Evolutionary conservation across 805 yeast genomes (phyloP).

Genomic region (Cyberlindnera saturnus): DNA sequence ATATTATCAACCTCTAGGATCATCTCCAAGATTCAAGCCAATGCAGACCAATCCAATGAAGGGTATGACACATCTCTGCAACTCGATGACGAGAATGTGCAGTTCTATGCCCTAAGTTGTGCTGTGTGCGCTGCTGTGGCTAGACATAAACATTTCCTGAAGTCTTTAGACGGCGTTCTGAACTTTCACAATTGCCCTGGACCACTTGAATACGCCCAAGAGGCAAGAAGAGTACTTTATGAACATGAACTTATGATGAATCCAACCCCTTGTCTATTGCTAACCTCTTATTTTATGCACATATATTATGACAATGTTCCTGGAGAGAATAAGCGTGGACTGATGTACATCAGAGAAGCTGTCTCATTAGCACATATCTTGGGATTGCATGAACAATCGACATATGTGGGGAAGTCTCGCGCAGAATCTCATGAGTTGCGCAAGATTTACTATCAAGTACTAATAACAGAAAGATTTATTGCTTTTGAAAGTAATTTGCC

Average conservation of each 20-base stretch:
- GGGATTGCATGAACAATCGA: slow-evolving; percentile 16
- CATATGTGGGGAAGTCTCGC: slow-evolving; percentile 6
- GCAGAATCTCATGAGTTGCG: slow-evolving; percentile 18
- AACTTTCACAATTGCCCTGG: slow-evolving; percentile 15
- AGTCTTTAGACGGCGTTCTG: slow-evolving; percentile 12
- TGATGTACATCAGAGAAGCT: slow-evolving; percentile 20
- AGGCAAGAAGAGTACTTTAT: slow-evolving; percentile 16
- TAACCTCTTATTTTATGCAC: slow-evolving; percentile 19
- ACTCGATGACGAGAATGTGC: slow-evolving; percentile 8
- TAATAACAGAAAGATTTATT: slow-evolving; percentile 20
- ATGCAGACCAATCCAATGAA: slow-evolving; percentile 1
- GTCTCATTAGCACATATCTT: slow-evolving; percentile 19
- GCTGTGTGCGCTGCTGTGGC: slow-evolving; percentile 21
- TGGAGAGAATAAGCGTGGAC: slow-evolving; percentile 11
- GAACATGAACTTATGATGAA: slow-evolving; percentile 14
- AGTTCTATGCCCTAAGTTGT: slow-evolving; percentile 18
- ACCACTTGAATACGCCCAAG: slow-evolving; percentile 16
- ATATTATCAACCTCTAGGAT: slow-evolving; percentile 14
- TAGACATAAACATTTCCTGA: slow-evolving; percentile 18
- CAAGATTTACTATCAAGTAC: slow-evolving; percentile 19
- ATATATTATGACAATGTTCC: slow-evolving; percentile 17
- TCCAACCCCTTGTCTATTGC: slow-evolving; percentile 10
- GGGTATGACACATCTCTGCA: slow-evolving; percentile 4
- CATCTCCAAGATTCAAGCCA: slow-evolving; percentile 10
- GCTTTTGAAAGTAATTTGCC: slow-evolving; percentile 18